Evolutionary conservation across 192 early-diverging fungal genomes (phyloP), one percentile per base, ranked within the genome.

Genomic region (Coemansia sp.): DNA sequence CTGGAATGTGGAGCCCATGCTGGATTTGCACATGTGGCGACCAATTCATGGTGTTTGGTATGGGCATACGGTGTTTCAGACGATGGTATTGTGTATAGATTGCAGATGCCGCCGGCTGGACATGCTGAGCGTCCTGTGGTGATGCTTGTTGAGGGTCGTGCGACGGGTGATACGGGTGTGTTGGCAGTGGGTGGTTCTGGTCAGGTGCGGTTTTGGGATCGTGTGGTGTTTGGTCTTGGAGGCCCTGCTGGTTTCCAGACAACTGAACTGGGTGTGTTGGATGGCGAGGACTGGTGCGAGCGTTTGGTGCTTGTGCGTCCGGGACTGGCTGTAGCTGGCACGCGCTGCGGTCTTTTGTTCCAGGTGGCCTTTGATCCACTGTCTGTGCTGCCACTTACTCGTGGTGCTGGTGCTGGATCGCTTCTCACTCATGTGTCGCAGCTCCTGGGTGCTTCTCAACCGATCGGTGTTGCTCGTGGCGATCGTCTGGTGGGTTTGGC

Each of bases 171-270:
- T 34, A 62, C 66, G 6, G 76, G 76, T 5, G 52, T 72, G 3
- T n/a, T 78, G 14, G 60, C 58, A 3, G 60, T 59, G 33, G 45
- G 60, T 7, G 37, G 55, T 9, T 49, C 51, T 9, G 76, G 76
- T 0, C 60, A 61, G 40, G 23, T 78, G 38, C 76, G 76, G 45
- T 65, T 64, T 55, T 78, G 76, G 76, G 62, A 58, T 6, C 54
- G 58, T 39, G 65, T 78, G 14, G 76, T 61, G 17, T 72, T 67
- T 58, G 74, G 67, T 1, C 60, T 78, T 33, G 64, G 64, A 29
- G 69, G 76, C 10, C 30, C 68, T 11, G 57, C 55, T 15, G 53
- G 49, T 5, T 72, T 64, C 27, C 42, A n/a, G 8, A 26, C 42
- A n/a, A 25, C 24, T 14, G 42, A 53, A 24, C 43, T 22, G 33